Conservation (phyloP, 345 rosid genomes). For the Theobroma cacao region DNA sequence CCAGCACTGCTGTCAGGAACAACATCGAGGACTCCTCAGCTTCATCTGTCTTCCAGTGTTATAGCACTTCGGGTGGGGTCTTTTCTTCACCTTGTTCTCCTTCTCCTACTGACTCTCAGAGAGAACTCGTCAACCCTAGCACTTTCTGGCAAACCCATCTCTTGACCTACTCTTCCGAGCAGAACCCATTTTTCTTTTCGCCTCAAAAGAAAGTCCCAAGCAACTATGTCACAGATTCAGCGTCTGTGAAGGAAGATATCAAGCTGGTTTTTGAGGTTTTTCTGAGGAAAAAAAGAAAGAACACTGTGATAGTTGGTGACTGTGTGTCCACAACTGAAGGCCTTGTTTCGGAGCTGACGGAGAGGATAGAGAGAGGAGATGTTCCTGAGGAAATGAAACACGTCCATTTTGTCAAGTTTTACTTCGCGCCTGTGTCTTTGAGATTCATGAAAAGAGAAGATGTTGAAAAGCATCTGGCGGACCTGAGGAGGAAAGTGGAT, state of each 20-base stretch:
- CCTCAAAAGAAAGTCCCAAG: slow-evolving; percentile 43
- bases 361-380: slow-evolving; percentile 65
- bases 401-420: slow-evolving; percentile 60
- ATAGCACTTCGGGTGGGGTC: slow-evolving; percentile 55
- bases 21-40: slow-evolving; percentile 67
- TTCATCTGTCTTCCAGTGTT: slow-evolving; percentile 66
- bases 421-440: slow-evolving; percentile 59
- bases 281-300: slow-evolving; percentile 60
- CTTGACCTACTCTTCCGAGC: slow-evolving; percentile 45
- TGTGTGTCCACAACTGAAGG: slow-evolving; percentile 52
- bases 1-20: slow-evolving; percentile 72
- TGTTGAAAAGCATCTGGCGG: slow-evolving; percentile 50
- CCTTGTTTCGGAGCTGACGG: slow-evolving; percentile 50
- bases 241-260: slow-evolving; percentile 51
- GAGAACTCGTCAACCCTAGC: slow-evolving; percentile 41
- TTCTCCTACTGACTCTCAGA: slow-evolving; percentile 35
- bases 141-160: slow-evolving; percentile 59
- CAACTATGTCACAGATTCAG: slow-evolving; percentile 31
- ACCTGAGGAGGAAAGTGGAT: slow-evolving; percentile 60
- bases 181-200: slow-evolving; percentile 40
- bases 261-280: slow-evolving; percentile 68
- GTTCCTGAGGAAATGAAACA: slow-evolving; percentile 66
- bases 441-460: slow-evolving; percentile 69
- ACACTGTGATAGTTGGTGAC: slow-evolving; percentile 77
- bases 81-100: slow-evolving; percentile 92